Evolutionary conservation across 257 asterid genomes (phyloP).

Genomic region (Jacaranda copaia): DNA sequence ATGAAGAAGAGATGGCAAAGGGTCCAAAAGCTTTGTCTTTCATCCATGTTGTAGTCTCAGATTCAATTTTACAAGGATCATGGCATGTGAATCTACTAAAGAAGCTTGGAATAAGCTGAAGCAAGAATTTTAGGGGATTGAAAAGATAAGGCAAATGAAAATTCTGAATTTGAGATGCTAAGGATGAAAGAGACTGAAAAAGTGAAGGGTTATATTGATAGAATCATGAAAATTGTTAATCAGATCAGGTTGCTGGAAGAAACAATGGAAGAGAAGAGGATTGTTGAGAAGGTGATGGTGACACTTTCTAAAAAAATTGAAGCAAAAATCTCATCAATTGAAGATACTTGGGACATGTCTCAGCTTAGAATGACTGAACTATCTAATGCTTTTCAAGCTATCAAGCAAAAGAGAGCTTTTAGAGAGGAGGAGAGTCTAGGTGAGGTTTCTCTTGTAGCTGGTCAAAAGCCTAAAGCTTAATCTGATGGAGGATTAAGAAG

Average conservation of each 20-base stretch:
- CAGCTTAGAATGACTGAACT: background rate
- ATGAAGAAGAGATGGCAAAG: background rate
- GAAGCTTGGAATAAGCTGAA: background rate
- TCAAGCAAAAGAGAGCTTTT: background rate
- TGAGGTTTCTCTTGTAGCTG: conserved; percentile 4
- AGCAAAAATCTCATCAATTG: conserved; percentile 17
- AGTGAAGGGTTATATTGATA: background rate
- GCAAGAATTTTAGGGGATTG: conserved; percentile 3
- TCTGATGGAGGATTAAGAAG: no score
- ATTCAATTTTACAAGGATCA: background rate
- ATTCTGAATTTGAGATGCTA: background rate
- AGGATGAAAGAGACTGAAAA: background rate
- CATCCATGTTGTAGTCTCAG: background rate
- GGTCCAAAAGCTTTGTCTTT: background rate
- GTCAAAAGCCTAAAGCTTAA: background rate
- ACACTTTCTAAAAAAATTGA: conserved; percentile 3
- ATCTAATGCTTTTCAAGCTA: conserved; percentile 13
- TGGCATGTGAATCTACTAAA: background rate
- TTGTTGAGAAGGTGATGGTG: background rate
- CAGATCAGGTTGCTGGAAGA: background rate
- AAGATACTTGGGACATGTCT: conserved; percentile 11
- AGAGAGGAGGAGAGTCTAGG: background rate
- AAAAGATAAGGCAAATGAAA: background rate
- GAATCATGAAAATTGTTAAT: background rate
- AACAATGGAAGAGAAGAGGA: background rate